Base-by-base conservation (phyloP, 345 rosid genomes). In the Microcos paniculata region DNA sequence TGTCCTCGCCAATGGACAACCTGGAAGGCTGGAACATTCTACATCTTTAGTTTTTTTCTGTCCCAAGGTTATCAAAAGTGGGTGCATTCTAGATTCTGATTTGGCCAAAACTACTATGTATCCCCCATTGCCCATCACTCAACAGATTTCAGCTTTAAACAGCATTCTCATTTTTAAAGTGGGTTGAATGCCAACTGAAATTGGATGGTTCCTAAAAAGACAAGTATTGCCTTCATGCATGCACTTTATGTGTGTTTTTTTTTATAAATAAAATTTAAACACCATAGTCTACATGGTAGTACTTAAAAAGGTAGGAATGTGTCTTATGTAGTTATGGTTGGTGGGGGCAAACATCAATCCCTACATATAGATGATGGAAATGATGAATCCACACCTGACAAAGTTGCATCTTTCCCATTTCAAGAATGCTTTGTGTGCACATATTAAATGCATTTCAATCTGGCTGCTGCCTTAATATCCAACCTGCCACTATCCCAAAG, bases 261-360 rank as follows among this genome's bases (percentile, higher is more conserved):
- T 46, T 49, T 51, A 16, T 18, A 23, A 13, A 24, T 28, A 1
- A 1, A n/a, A 5, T 7, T 43, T 43, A 14, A 16, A 46, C 40
- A 24, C 45, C 45, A 4, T 18, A 18, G 68, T 67, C 35, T 43
- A 45, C 35, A 14, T 66, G 40, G 40, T 35, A 15, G 33, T 24
- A 26, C 61, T 57, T 45, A 19, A 35, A 65, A 45, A 35, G 33
- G 43, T 42, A 42, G 55, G 52, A 46, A 69, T 45, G 58, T 33
- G 26, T 71, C 10, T 21, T 61, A 30, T 49, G 65, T 51, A 55
- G 46, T 42, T 42, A 42, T 42, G 31, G 19, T 0, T 40, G 51
- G 78, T 74, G 73, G 71, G 82, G 82, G 65, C 64, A 48, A 51
- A 9, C 16, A 56, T 42, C 46, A 23, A 74, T 68, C 75, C 75